Evolutionary conservation across 805 yeast species (phyloP), one percentile per base, ranked within the genome.

Genomic region (Spathaspora sp.): DNA sequence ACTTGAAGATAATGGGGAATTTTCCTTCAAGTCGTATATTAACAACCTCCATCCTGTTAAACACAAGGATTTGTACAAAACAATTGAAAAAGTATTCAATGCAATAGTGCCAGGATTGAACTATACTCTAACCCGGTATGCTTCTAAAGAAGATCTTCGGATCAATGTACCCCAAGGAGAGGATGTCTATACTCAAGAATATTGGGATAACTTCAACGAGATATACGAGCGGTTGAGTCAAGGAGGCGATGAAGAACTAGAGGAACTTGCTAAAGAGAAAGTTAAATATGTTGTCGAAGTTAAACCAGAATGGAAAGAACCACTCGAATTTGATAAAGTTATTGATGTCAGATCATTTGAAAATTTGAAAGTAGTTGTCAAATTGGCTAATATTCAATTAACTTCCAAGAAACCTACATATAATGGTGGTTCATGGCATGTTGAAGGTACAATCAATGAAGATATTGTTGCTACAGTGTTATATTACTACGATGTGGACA

Each of bases 371-470:
- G 76, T 74, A 2, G 69, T 74, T 44, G 70, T 65, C 11, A 74
- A 74, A 51, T 42, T 74, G 55, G 76, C 77, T 17, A 69, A 69
- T 53, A 74, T 74, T 46, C 70, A 68, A 49, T 58, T 74, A 46
- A 70, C 75, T 1, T 77, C 79, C 0, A 75, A 73, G 43, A 66
- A 64, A 23, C 73, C 77, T 1, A 48, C 48, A 2, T 74, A 73
- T 48, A 49, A 55, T 2, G 78, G 79, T 3, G 77, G 78, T 1
- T 55, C 72, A 2, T 74, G 78, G 78, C 78, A 73, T 50, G 66
- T 73, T 1, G 78, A 74, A 57, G 79, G 78, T 1, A 62, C 72
- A 7, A 63, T 65, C 20, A 69, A 69, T 53, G 79, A 74, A 54
- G 69, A 70, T 51, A 73, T 74, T 43, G 68, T 74, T 6, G 77